A percentile compares a stretch with the other conserved stretches of the same genome.
These are phyloP conservation scores for Aspergillus conjunctus DNA, from an alignment of 495 filamentous ascomycete genomes.

Conservation along the genomic window DNA sequence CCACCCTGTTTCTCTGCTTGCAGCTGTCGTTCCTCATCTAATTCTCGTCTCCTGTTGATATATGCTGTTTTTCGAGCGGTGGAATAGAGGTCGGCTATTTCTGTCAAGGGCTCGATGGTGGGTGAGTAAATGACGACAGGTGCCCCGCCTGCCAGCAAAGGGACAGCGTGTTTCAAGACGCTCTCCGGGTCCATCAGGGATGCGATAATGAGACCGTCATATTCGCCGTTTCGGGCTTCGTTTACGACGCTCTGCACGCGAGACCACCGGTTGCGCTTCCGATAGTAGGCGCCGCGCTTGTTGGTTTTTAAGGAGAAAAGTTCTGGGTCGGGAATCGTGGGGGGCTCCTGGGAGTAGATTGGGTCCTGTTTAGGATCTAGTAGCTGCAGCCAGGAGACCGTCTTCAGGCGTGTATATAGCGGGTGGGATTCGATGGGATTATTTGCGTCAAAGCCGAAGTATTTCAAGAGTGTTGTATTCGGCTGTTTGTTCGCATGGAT, in stretches of 20 bases:
- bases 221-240: slow-evolving; percentile 70
- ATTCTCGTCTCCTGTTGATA: slow-evolving; percentile 46
- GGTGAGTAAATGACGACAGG: slow-evolving; percentile 83
- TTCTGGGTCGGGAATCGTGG: slow-evolving; percentile 51
- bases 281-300: slow-evolving; percentile 77
- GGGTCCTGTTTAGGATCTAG: slow-evolving; percentile 71
- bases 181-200: slow-evolving; percentile 76
- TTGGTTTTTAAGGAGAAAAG: slow-evolving; percentile 70
- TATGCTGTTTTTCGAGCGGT: slow-evolving; percentile 74
- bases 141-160: slow-evolving; percentile 79
- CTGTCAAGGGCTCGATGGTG: slow-evolving; percentile 71
- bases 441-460: slow-evolving; percentile 78
- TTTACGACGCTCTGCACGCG: slow-evolving; percentile 67
- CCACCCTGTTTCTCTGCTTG: slow-evolving; percentile 23
- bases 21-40: slow-evolving; percentile 30
- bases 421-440: slow-evolving; percentile 73
- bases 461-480: slow-evolving; percentile 80
- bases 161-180: slow-evolving; percentile 71
- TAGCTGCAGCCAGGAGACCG: slow-evolving; percentile 87
- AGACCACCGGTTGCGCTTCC: slow-evolving; percentile 82
- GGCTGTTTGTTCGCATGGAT: slow-evolving; percentile 88
- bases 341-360: slow-evolving; percentile 64
- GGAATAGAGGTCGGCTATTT: slow-evolving; percentile 78
- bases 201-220: slow-evolving; percentile 81
- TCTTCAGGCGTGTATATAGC: slow-evolving; percentile 76